These are phyloP conservation scores for Tolypocladium inflatum DNA, from an alignment of 2,329 filamentous ascomycete species.

Conservation along the genomic window DNA sequence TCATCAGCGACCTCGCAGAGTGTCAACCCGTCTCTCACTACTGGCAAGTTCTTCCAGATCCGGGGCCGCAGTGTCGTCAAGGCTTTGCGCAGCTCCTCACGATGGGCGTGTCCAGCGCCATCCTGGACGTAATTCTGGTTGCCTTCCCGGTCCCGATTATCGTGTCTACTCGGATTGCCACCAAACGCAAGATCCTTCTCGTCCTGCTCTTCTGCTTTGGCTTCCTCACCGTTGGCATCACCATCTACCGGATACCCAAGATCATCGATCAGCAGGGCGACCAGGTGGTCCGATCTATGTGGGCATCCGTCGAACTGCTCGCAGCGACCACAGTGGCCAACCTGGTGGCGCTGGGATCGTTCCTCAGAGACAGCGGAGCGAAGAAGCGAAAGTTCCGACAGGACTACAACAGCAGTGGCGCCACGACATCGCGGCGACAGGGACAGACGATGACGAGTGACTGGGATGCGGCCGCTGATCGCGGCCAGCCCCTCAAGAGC, in stretches of 20 bases:
- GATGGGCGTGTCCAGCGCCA: slow-evolving; percentile 77
- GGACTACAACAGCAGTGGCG: neutral
- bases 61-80: slow-evolving; percentile 75
- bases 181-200: slow-evolving; percentile 72
- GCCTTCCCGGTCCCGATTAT: slow-evolving; percentile 87
- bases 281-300: slow-evolving; percentile 80
- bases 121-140: slow-evolving; percentile 82
- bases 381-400: slow-evolving; percentile 82
- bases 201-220: slow-evolving; percentile 76
- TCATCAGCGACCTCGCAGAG: slow-evolving; percentile 75
- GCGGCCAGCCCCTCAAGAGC: neutral
- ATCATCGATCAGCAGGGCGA: slow-evolving; percentile 62
- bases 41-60: slow-evolving; percentile 76
- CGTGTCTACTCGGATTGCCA: slow-evolving; percentile 62
- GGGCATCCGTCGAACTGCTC: slow-evolving; percentile 87
- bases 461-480: neutral
- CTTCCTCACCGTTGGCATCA: slow-evolving; percentile 67
- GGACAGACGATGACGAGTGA: neutral
- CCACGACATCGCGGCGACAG: neutral
- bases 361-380: slow-evolving; percentile 78
- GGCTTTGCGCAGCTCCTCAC: slow-evolving; percentile 81
- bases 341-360: slow-evolving; percentile 81
- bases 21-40: slow-evolving; percentile 68
- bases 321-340: slow-evolving; percentile 85
- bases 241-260: slow-evolving; percentile 66